Conservation (phyloP, 306 rosid species). For the Echinosophora koreensis region DNA sequence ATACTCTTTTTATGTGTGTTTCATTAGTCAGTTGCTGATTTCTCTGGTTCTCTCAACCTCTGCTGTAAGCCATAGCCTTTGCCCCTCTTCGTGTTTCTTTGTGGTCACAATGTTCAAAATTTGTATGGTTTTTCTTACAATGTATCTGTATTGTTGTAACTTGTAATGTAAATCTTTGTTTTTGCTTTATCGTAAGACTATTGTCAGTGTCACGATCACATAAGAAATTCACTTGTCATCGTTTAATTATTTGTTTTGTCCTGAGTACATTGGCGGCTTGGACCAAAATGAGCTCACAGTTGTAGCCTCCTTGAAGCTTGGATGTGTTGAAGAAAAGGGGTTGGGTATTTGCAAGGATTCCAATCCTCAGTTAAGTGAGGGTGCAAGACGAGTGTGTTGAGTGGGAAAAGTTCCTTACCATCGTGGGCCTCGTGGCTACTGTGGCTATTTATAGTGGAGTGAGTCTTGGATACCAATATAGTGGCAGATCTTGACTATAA, state of each 20-base stretch:
- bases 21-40: neutral
- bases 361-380: too few species aligned
- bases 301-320: too few species aligned
- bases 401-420: too few species aligned
- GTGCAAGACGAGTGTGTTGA: too few species aligned
- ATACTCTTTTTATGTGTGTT: neutral
- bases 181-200: neutral
- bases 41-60: constrained; percentile 1
- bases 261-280: neutral
- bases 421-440: too few species aligned
- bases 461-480: too few species aligned
- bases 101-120: constrained; percentile 14
- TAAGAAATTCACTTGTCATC: neutral
- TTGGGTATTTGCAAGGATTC: too few species aligned
- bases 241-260: too few species aligned
- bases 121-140: neutral
- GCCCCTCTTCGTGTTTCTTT: neutral
- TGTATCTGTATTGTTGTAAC: neutral
- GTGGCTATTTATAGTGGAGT: too few species aligned
- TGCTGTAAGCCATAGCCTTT: neutral
- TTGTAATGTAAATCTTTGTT: neutral
- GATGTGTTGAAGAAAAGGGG: too few species aligned
- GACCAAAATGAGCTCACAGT: neutral
- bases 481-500: too few species aligned
- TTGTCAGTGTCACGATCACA: constrained; percentile 27